A percentile compares a stretch with the other conserved stretches of the same genome.
Evolutionary conservation across 805 yeast genomes (phyloP).

Genomic region (Metschnikowia similis): DNA sequence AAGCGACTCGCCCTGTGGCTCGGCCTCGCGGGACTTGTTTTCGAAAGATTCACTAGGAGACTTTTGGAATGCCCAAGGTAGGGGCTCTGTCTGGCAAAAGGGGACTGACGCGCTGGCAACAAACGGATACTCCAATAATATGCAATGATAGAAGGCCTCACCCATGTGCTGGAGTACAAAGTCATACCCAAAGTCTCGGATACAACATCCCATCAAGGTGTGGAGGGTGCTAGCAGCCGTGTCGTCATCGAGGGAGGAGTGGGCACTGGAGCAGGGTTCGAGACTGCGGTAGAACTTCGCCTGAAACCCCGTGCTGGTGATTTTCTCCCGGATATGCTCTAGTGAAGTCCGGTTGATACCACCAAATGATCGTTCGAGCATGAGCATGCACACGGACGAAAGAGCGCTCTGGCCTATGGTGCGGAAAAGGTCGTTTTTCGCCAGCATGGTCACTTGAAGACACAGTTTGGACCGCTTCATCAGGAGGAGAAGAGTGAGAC

Average conservation of each 20-base stretch:
- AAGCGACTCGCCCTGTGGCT: too few species aligned
- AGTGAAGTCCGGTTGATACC: conserved; percentile 52
- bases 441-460: conserved; percentile 38
- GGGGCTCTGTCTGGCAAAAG: conserved; percentile 14
- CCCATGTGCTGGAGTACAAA: conserved; percentile 58
- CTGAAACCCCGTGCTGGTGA: conserved; percentile 39
- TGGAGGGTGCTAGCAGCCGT: conserved; percentile 53
- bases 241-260: conserved; percentile 40
- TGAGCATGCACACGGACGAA: conserved; percentile 51
- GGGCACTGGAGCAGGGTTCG: conserved; percentile 35
- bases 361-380: conserved; percentile 60
- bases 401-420: conserved; percentile 56
- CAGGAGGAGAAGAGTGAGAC: conserved; percentile 12
- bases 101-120: conserved; percentile 40
- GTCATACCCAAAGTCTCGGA: conserved; percentile 80
- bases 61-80: background rate
- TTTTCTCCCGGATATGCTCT: conserved; percentile 44
- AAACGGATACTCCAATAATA: conserved; percentile 63
- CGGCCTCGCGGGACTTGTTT: too few species aligned
- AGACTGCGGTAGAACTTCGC: conserved; percentile 45
- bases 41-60: background rate
- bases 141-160: conserved; percentile 60
- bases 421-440: conserved; percentile 37
- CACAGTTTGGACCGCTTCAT: conserved; percentile 65
- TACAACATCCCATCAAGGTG: conserved; percentile 62